These are phyloP conservation scores for Lagerstroemia speciosa DNA, from an alignment of 345 rosid genomes.

Conservation along the genomic window DNA sequence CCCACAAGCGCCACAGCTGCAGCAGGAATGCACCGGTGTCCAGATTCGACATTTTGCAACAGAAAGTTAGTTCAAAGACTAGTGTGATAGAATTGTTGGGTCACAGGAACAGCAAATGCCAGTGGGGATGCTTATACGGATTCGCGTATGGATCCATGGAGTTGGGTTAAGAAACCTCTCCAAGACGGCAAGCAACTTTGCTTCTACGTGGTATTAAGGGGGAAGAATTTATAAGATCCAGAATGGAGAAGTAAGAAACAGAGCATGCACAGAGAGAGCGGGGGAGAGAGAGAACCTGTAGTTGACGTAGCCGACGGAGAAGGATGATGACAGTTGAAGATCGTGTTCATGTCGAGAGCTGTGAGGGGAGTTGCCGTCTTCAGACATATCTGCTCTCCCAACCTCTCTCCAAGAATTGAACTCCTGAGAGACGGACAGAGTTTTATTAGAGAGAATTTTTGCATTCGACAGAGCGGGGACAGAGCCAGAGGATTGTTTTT, in stretches of 20 bases:
- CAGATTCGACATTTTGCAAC: background rate
- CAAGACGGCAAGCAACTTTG: too few species aligned
- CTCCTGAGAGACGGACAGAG: too few species aligned
- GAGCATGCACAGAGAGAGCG: background rate
- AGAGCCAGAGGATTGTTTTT: background rate
- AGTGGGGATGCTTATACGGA: too few species aligned
- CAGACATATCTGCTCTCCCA: constrained; percentile 1
- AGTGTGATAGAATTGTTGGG: background rate
- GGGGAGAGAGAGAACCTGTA: constrained; percentile 2
- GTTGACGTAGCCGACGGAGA: constrained; percentile 1
- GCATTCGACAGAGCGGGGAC: too few species aligned
- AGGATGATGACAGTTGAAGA: constrained; percentile 4
- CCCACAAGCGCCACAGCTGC: constrained; percentile 24
- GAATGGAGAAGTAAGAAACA: background rate
- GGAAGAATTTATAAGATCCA: background rate
- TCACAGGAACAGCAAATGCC: too few species aligned
- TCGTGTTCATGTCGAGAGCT: background rate
- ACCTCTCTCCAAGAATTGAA: too few species aligned
- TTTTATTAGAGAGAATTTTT: too few species aligned
- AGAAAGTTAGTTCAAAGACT: background rate
- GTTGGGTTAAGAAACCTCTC: too few species aligned
- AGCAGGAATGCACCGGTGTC: background rate
- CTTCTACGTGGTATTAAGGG: too few species aligned
- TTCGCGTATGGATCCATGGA: too few species aligned
- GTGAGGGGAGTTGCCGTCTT: background rate